Base-by-base conservation (phyloP, 257 asterid species). In the Plantago ovata region DNA sequence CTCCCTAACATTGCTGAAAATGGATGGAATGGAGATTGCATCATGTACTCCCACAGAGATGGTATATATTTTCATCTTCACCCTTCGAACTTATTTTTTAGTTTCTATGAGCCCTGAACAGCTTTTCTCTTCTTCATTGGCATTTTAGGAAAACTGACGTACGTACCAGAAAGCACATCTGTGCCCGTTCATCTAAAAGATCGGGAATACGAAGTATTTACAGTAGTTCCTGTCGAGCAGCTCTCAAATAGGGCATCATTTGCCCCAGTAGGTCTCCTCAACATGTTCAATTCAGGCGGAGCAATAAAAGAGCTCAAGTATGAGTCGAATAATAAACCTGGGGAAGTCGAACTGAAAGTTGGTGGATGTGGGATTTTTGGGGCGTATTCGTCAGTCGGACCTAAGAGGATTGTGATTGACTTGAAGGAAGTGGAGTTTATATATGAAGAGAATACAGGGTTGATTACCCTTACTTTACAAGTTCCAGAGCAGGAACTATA, bases 211-310 rank as follows among this genome's bases (percentile, higher is more conserved):
- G 94, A 88, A 67, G 84, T 88, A 14, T 79, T 75, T 47, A 81
- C 94, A 1, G 77, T 85, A 10, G 82, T 58, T 51, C 95, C 95
- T 1, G 68, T 81, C 42, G 77, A 50, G 41, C 62, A 62, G 66
- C 58, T 85, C 66, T 69, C 81, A 3, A 75, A 68, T 10, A 86
- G 84, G 22, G 69, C 78, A 14, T 71, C 67, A 57, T 88, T 88
- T 52, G 95, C 94, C 24, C 84, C 96, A 0, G 60, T 88, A 62
- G 96, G 96, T 44, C 95, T 88, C 6, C 58, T 81, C 60, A 77
- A 75, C 56, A 89, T 89, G 96, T 89, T 77, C 80, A 85, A 89
- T 42, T 85, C 95, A 2, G 95, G 96, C 9, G 95, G 94, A 62
- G 96, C 95, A 6, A 72, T 89, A 47, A 78, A 78, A 71, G 81